Evolutionary conservation across 345 rosid species (phyloP), one percentile per base, ranked within the genome.

Genomic region (Citrus hindsii): DNA sequence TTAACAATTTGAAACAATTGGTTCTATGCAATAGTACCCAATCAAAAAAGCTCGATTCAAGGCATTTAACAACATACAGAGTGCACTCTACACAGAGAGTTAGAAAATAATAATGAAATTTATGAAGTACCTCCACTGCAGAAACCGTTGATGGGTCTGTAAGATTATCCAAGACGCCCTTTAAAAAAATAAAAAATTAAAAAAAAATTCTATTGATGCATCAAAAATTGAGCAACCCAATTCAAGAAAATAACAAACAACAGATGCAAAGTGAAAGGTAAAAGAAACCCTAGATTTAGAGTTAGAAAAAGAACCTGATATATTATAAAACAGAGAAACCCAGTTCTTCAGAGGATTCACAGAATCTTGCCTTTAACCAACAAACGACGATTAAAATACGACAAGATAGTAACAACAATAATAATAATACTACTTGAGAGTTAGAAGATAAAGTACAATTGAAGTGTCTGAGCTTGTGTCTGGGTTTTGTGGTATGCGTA

Each of bases 251-350:
- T 2, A 22, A 55, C 25, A 53, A 21, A 30, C 51, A 46, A 21
- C n/a, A 21, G 48, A 13, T 6, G 18, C 9, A 38, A 56, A 73
- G 6, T n/a, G 14, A 59, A 10, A n/a, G 7, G 24, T 5, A 35
- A 24, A 37, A 73, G 28, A 37, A 74, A 61, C 77, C 77, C 77
- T 61, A 40, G 68, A 74, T 60, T 61, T 16, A 22, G 67, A 25
- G 30, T 12, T 18, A 69, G 24, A 69, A 4, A 69, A 70, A 6
- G 32, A 35, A 35, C 76, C 53, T 73, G 76, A 46, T 22, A 13
- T 33, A 27, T 55, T 7, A 28, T 14, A 16, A 35, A 59, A 70
- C 12, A 51, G 35, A 27, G 38, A 28, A 48, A 9, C 16, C 38
- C 38, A 59, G 55, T 7, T 59, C 38, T 18, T 65, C 40, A 65